Base-by-base conservation (phyloP, 345 rosid species). In the Limnanthes douglasii region DNA sequence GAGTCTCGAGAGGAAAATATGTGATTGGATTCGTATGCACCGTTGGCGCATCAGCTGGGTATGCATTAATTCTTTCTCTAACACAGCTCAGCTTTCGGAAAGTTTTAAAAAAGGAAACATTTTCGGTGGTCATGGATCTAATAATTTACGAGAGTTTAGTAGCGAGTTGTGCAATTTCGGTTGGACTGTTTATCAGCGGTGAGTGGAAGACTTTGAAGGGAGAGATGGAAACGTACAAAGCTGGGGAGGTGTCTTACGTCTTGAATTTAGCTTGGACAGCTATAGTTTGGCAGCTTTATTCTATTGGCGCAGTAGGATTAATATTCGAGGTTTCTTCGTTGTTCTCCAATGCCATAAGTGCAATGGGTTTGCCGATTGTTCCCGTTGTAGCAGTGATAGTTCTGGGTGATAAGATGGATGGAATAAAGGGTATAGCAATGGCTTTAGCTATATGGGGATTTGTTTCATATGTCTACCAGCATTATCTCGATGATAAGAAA, bases 191-290 rank as follows among this genome's bases (percentile, higher is more conserved):
- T 18, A 40, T 11, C 27, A 51, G 58, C 41, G 64, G 58, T 32
- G 53, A 51, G 2, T 51, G 54, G 58, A 31, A 20, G 29, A 8
- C 27, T 11, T 16, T 58, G 24, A 25, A 31, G 5, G 31, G 11
- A 8, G 64, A 51, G 6, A 58, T 51, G 54, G 31, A 46, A 22
- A 40, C 46, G 27, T 73, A 41, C 28, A 5, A 34, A 10, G 39
- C 57, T 0, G 94, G 88, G 37, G 61, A 51, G 33, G 29, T 36
- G 7, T 62, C 70, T 0, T 58, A 58, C 16, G 3, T 58, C 20
- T 21, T 51, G 42, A 41, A 44, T 20, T 16, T 15, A 13, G 16
- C 39, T 0, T 43, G 57, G 8, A 6, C 57, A 0, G 34, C 43
- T 6, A 28, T 57, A 17, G 39, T 51, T 2, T 57, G 63, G 57